Percentiles rank a stretch among this genome's conserved stretches.
These are phyloP conservation scores for Closterium sp. DNA, from an alignment of 139 green algal species.

Conservation along the genomic window DNA sequence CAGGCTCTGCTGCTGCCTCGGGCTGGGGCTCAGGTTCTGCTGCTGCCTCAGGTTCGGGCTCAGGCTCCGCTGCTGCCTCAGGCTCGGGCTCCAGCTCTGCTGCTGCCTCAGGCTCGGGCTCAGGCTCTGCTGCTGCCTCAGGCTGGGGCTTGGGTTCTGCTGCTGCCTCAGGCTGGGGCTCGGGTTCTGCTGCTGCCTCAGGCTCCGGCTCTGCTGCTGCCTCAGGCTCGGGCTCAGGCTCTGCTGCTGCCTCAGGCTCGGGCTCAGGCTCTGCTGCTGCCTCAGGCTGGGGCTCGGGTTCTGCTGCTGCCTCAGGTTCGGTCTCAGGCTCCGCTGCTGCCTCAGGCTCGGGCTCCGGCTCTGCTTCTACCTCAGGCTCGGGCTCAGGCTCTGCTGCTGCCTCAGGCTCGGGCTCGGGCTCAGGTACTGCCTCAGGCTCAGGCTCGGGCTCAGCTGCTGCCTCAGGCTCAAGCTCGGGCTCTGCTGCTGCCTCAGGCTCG, in stretches of 20 bases:
- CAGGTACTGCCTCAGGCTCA: background rate
- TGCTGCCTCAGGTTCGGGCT: background rate
- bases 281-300: background rate
- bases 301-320: background rate
- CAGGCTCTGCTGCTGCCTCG: background rate
- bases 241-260: background rate
- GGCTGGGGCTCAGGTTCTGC: background rate
- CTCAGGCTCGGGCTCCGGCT: background rate
- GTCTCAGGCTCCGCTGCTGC: no score
- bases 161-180: background rate
- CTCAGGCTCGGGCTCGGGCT: background rate
- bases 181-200: background rate
- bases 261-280: background rate
- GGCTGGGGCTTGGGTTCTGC: background rate
- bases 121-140: no score
- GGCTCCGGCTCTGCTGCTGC: background rate
- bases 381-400: background rate
- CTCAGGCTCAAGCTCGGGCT: background rate
- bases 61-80: background rate
- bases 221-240: background rate
- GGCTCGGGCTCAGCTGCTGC: background rate
- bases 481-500: background rate
- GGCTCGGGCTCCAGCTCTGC: background rate
- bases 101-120: background rate
- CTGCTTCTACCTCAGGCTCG: background rate